Base-by-base conservation (phyloP, 306 rosid genomes). In the Trifolium pratense region DNA sequence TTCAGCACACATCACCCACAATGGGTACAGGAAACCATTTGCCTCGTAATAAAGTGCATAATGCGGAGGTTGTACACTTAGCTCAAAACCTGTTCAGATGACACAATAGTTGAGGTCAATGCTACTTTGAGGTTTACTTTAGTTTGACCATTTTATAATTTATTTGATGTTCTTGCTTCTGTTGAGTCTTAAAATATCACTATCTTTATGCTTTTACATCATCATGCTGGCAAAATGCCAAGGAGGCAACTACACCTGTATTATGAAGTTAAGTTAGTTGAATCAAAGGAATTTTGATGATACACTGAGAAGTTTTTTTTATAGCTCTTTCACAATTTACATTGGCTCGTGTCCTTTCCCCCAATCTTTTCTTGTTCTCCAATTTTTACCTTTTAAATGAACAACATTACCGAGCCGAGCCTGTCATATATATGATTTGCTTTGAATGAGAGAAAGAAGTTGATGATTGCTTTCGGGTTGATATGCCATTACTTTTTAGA, bases 181-280 rank as follows among this genome's bases (percentile, higher is more conserved):
- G 70, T 63, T 21, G 56, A 63, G 76, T 81, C 9, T 20, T 67
- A 32, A 66, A 69, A 36, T 42, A 43, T 74, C 73, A 77, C 72
- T 75, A 48, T 74, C 67, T 79, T 75, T 75, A 71, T 75, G 68
- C 71, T 81, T 57, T 64, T 79, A 79, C 79, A 18, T 83, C 69
- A 75, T 85, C 66, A 31, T 63, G 73, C 76, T 70, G 80, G 82
- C 80, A 75, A 78, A 82, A 77, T 80, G 77, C 83, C 80, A 57
- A 68, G 48, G 91, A 83, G 88, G 63, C 79, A 75, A 82, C 82
- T 61, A 40, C 80, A 70, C 65, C 15, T 84, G 91, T 85, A 81
- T 82, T 78, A 71, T 76, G 77, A 66, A 75, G 70, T 70, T 16
- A 53, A 39, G 70, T 78, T 83, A 71, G 80, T 74, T 79, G 12